A percentile compares a stretch with the other conserved stretches of the same genome.
phyloP scores from a whole-genome alignment of 176 grass and related monocot species.

The Avena eriantha region DNA sequence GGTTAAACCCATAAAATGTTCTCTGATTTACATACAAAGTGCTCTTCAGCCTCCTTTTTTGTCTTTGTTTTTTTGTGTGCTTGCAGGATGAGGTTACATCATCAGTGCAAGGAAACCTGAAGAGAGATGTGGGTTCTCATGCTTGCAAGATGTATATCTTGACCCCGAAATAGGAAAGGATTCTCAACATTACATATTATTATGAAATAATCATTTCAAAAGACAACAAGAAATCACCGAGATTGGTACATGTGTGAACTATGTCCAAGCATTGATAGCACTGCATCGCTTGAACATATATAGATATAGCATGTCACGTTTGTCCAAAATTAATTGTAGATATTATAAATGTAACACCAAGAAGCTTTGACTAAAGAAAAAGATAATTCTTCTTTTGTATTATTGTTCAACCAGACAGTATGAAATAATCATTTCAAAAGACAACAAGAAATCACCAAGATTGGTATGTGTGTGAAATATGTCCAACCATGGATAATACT shows the following conservation, averaged over 20 bases:
- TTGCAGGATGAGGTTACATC: conserved; percentile 39
- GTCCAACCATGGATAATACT: conserved; percentile 3
- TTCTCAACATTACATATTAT: neutral
- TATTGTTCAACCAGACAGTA: neutral
- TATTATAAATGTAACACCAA: conserved; percentile 36
- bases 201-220: conserved; percentile 22
- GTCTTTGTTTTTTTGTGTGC: neutral
- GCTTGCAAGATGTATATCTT: conserved; percentile 60
- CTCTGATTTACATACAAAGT: neutral
- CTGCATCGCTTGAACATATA: neutral
- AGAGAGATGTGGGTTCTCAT: conserved; percentile 44
- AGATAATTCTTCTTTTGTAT: neutral
- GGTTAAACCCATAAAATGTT: conserved; percentile 10
- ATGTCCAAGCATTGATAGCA: conserved; percentile 13
- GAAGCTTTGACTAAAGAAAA: neutral
- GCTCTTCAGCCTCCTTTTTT: neutral
- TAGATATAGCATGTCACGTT: conserved; percentile 32
- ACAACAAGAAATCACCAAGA: neutral
- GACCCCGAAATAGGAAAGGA: conserved; percentile 37
- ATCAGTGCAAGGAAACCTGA: conserved; percentile 45
- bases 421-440: conserved; percentile 13
- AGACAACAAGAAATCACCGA: neutral
- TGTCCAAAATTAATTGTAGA: conserved; percentile 1
- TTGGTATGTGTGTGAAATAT: neutral
- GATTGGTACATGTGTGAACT: neutral